Conservation (phyloP, 805 yeast species). For the Saturnispora hagleri region DNA sequence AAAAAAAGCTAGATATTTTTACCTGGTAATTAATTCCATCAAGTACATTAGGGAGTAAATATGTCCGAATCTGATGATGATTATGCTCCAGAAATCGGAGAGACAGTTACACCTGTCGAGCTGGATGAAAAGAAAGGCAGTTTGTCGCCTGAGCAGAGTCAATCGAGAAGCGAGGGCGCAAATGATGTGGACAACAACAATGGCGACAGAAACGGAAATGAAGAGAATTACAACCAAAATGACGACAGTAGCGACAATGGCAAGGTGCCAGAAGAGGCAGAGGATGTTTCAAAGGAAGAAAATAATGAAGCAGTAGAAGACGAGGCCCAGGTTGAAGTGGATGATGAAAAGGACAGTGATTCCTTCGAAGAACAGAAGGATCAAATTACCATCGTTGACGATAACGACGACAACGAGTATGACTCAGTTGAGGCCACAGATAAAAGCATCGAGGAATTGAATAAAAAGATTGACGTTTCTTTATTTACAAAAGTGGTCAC, state of each 20-base stretch:
- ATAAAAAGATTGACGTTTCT: constrained; percentile 30
- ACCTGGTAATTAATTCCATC: neutral
- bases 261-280: neutral
- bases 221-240: neutral
- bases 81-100: constrained; percentile 8
- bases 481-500: constrained; percentile 27
- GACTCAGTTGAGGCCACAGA: neutral
- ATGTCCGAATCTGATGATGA: constrained; percentile 11
- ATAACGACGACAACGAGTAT: constrained; percentile 3
- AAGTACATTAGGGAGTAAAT: neutral
- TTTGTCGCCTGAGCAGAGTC: neutral
- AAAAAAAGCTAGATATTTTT: neutral
- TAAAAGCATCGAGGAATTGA: constrained; percentile 15
- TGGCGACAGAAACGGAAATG: neutral
- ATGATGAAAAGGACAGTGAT: constrained; percentile 4
- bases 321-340: neutral
- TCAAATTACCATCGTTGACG: constrained; percentile 1
- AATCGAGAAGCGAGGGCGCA: neutral
- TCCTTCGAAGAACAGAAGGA: neutral
- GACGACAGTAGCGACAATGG: neutral
- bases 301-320: neutral
- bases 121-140: neutral
- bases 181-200: neutral
- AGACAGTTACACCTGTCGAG: neutral
- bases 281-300: neutral